Evolutionary conservation across 352 stramenopile species (phyloP), one percentile per base, ranked within the genome.

Genomic region (Pythium coloratum): DNA sequence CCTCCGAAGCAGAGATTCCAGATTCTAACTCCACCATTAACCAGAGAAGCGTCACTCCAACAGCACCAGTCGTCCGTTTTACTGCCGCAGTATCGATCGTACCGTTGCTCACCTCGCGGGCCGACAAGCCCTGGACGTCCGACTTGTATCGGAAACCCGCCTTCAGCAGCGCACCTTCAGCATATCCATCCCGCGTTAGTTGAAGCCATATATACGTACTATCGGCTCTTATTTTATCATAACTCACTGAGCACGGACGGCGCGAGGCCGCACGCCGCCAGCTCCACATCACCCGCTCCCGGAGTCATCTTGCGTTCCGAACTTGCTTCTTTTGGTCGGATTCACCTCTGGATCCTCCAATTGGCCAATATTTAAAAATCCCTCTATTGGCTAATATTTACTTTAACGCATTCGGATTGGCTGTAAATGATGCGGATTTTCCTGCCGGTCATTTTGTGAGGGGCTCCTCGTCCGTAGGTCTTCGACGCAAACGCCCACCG

Each of bases 71-170:
- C 20, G 20, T 24, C 20, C 20, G 20, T 24, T 24, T 24, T 24
- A 24, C 18, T 30, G 56, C 30, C 24, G 0, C 13, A 63, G 34
- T 14, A 20, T 46, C 20, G 20, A 24, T 24, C 20, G 18, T 55
- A 90, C 84, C 84, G 26, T 77, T 85, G 2, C 80, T 73, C 33
- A 93, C 71, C 62, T 89, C 77, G n/a, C 84, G 69, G 8, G 78
- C 76, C 8, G 76, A 81, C 16, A 91, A 33, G 6, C 76, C 76
- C 2, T 59, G n/a, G 0, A 93, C 47, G 40, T 93, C 84, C 10
- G 71, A 67, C 55, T 76, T 75, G 59, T 85, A 86, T 18, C 83
- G 78, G 44, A 93, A 89, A 2, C 84, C 84, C 5, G 81, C 77
- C 18, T 83, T 76, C 30, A 89, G 76, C 34, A 92, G 78, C 56